Conservation (phyloP, 1,139 yeast genomes). For the Meyerozyma athensensis region DNA sequence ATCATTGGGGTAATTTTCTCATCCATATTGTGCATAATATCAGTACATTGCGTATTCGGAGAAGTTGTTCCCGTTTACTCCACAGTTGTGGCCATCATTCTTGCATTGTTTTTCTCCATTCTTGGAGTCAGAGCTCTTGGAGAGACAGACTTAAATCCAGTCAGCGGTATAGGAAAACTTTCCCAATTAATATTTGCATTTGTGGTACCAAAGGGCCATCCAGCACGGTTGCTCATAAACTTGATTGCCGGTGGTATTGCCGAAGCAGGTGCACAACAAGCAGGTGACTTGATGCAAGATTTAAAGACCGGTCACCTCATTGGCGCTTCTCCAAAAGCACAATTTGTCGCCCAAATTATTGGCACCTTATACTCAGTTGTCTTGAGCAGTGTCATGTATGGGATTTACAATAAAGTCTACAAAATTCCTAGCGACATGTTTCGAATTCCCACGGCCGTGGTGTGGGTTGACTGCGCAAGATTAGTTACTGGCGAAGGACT, state of each 20-base stretch:
- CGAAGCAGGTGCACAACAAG: conserved; percentile 98
- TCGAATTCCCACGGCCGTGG: conserved; percentile 89
- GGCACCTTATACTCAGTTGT: conserved; percentile 84
- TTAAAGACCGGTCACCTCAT: conserved; percentile 87
- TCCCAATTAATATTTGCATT: conserved; percentile 86
- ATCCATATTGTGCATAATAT: conserved; percentile 57
- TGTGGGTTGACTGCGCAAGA: conserved; percentile 95
- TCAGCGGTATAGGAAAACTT: conserved; percentile 91
- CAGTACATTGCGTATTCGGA: conserved; percentile 68
- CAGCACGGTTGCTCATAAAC: conserved; percentile 79
- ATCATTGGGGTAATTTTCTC: conserved; percentile 60
- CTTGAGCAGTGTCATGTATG: conserved; percentile 76
- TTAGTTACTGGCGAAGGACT: conserved; percentile 87
- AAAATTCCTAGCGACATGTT: conserved; percentile 77
- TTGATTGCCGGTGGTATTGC: conserved; percentile 95
- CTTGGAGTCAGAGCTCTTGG: conserved; percentile 93
- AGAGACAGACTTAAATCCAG: conserved; percentile 95
- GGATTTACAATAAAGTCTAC: conserved; percentile 74
- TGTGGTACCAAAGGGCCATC: conserved; percentile 69
- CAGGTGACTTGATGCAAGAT: conserved; percentile 97
- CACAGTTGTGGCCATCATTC: conserved; percentile 56
- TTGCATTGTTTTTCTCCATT: conserved; percentile 76
- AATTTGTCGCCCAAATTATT: conserved; percentile 80
- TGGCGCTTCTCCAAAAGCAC: conserved; percentile 92
- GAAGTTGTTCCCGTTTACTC: conserved; percentile 67